Evolutionary conservation across 108 stramenopile species (phyloP).

Genomic region (Thalassiosira profunda): DNA sequence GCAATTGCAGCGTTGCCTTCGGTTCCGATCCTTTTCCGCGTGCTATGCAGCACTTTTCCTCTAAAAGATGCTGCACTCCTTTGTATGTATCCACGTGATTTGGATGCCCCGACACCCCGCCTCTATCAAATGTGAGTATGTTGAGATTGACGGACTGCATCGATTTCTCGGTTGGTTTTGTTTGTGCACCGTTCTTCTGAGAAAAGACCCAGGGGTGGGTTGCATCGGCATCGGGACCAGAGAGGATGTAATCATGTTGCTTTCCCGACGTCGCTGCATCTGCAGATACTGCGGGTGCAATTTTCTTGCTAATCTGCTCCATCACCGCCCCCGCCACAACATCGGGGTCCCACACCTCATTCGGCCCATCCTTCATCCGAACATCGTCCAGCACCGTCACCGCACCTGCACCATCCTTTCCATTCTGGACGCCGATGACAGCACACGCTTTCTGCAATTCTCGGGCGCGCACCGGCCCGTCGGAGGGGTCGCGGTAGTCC

Average conservation of each 20-base stretch:
- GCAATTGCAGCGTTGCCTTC: background rate
- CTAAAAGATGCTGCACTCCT: slow-evolving; percentile 53
- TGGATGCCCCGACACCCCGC: slow-evolving; percentile 82
- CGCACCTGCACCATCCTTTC: background rate
- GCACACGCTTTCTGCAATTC: slow-evolving; percentile 61
- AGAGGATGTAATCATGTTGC: too few relatives aligned
- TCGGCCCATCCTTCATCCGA: slow-evolving; percentile 48
- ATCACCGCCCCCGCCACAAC: slow-evolving; percentile 20
- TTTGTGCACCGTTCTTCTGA: too few relatives aligned
- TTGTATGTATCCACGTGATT: slow-evolving; percentile 80
- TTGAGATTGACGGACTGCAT: slow-evolving; percentile 29
- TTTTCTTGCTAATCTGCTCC: too few relatives aligned
- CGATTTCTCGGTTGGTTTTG: too few relatives aligned
- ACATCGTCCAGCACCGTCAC: slow-evolving; percentile 38
- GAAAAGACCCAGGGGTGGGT: too few relatives aligned
- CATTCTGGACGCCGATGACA: slow-evolving; percentile 40
- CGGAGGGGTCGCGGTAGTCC: slow-evolving; percentile 54
- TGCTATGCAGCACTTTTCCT: slow-evolving; percentile 20
- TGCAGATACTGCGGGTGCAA: too few relatives aligned
- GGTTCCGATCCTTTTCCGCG: too few relatives aligned
- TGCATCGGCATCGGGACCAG: background rate
- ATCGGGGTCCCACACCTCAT: slow-evolving; percentile 47
- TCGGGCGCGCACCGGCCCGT: slow-evolving; percentile 65
- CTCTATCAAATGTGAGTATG: slow-evolving; percentile 75
- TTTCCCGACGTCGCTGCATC: too few relatives aligned